Evolutionary conservation across 108 stramenopile genomes (phyloP).

Genomic region (Fragilariopsis cylindrus): DNA sequence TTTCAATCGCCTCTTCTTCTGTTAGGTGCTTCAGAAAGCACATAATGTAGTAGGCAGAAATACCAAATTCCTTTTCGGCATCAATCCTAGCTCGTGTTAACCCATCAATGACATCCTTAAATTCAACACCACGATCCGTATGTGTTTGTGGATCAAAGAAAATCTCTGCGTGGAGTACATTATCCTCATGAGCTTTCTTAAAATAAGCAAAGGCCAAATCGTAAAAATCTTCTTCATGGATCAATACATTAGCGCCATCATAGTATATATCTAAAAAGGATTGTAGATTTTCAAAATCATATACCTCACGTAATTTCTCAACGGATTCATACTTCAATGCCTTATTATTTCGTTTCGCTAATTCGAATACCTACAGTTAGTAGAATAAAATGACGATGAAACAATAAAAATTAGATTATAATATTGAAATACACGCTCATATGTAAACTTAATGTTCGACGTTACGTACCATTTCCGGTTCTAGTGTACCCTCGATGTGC

Average conservation of each 20-base stretch:
- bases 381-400: no score
- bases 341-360: slow-evolving; percentile 39
- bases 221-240: slow-evolving; percentile 38
- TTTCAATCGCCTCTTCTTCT: slow-evolving; percentile 28
- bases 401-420: no score
- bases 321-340: slow-evolving; percentile 23
- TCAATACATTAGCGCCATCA: slow-evolving; percentile 32
- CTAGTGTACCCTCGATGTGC: slow-evolving; percentile 50
- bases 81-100: slow-evolving; percentile 30
- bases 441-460: no score
- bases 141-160: slow-evolving; percentile 57
- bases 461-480: slow-evolving; percentile 24
- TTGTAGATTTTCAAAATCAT: slow-evolving; percentile 37
- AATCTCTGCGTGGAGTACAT: slow-evolving; percentile 40
- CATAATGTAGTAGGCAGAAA: slow-evolving; percentile 34
- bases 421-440: no score
- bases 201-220: slow-evolving; percentile 45
- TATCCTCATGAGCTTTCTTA: slow-evolving; percentile 26
- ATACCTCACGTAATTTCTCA: slow-evolving; percentile 31
- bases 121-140: slow-evolving; percentile 34
- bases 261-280: slow-evolving; percentile 44
- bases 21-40: slow-evolving; percentile 38
- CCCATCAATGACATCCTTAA: slow-evolving; percentile 35
- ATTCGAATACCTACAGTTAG: slow-evolving; percentile 9
- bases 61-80: slow-evolving; percentile 25